Percentiles rank a stretch among this genome's conserved stretches.
Conservation (phyloP, 2,329 filamentous ascomycete species). For the Dendrostoma leiphaemia region DNA sequence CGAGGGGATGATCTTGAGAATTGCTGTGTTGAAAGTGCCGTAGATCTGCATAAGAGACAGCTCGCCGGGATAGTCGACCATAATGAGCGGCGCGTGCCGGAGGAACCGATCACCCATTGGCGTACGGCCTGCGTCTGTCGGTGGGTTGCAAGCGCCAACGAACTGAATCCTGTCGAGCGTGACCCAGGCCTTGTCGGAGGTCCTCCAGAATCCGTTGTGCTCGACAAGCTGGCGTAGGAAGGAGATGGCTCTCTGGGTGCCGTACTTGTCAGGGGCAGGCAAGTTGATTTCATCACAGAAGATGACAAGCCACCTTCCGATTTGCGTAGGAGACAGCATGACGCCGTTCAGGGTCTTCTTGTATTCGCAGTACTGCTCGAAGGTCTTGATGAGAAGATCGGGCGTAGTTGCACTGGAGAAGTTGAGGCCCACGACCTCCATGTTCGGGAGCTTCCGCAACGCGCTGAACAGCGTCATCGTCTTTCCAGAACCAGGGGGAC, state of each 20-base stretch:
- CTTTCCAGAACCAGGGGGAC: conserved; percentile 97
- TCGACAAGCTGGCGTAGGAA: conserved; percentile 97
- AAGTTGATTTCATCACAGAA: conserved; percentile 99
- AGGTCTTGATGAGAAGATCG: conserved; percentile 96
- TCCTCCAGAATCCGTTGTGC: conserved; percentile 98
- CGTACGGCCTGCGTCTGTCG: conserved; percentile 94
- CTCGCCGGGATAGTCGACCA: conserved; percentile 99
- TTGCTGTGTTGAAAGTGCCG: conserved; percentile 93
- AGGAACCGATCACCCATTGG: conserved; percentile 92
- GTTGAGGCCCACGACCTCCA: conserved; percentile 98
- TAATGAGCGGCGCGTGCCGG: conserved; percentile 94
- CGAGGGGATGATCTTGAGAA: conserved; percentile 94
- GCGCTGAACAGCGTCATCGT: conserved; percentile 99
- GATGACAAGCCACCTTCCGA: conserved; percentile 95
- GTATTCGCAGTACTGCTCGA: conserved; percentile 99
- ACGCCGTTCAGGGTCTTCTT: conserved; percentile 97
- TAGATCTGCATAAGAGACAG: conserved; percentile 95
- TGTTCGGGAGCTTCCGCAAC: conserved; percentile 92
- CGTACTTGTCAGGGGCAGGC: conserved; percentile 95
- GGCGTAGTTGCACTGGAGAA: conserved; percentile 98
- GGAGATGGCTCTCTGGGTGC: conserved; percentile 93
- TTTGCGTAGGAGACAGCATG: conserved; percentile 91
- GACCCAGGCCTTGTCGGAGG: conserved; percentile 96
- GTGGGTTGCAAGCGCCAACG: conserved; percentile 97
- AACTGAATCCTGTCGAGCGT: conserved; percentile 98